Evolutionary conservation across 139 green algal species (phyloP).

Genomic region (Ettlia oleoabundans): DNA sequence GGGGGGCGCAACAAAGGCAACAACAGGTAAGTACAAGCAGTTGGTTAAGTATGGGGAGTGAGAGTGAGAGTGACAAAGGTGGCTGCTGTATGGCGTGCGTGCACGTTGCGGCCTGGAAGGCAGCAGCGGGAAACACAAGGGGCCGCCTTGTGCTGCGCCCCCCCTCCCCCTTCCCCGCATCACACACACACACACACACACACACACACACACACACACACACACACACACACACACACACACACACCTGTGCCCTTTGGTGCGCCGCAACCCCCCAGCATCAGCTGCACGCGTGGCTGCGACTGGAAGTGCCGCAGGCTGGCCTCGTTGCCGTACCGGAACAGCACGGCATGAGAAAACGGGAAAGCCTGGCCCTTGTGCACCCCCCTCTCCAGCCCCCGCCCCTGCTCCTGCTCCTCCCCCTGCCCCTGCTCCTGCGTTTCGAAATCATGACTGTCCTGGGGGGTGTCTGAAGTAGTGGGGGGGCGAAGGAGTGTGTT

Average conservation of each 20-base stretch:
- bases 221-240: neutral
- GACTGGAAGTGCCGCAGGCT: slow-evolving; percentile 3
- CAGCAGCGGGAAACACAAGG: too few relatives aligned
- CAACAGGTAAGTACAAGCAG: neutral
- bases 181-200: neutral
- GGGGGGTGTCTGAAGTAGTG: too few relatives aligned
- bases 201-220: neutral
- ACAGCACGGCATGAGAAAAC: slow-evolving; percentile 33
- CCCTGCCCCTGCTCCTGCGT: too few relatives aligned
- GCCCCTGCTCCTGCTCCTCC: too few relatives aligned
- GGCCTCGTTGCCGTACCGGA: slow-evolving; percentile 23
- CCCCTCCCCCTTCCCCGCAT: neutral
- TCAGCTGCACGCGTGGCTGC: slow-evolving; percentile 29
- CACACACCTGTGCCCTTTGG: slow-evolving; percentile 8
- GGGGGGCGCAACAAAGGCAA: neutral
- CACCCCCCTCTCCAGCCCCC: too few relatives aligned
- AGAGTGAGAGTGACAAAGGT: too few relatives aligned
- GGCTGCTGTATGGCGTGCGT: too few relatives aligned
- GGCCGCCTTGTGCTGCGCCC: neutral
- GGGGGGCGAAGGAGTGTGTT: neutral
- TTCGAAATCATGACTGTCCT: too few relatives aligned
- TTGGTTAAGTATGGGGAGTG: neutral
- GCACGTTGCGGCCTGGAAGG: too few relatives aligned
- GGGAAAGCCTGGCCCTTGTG: neutral
- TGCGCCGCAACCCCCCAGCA: slow-evolving; percentile 13